Evolutionary conservation across 2,329 filamentous ascomycete species (phyloP).

Genomic region (Colletotrichum phormii): DNA sequence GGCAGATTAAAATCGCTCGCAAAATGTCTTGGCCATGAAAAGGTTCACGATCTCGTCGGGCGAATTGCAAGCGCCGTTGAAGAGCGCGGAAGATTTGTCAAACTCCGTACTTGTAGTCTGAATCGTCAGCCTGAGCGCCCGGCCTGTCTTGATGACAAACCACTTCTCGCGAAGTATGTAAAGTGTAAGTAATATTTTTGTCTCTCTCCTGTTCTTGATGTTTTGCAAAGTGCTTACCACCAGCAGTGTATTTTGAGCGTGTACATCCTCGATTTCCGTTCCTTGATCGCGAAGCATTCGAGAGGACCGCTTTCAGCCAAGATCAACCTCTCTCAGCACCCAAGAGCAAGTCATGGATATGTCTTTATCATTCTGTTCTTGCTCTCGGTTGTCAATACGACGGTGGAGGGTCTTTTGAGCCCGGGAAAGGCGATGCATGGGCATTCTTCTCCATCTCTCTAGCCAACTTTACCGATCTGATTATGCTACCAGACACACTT

Average conservation of each 20-base stretch:
- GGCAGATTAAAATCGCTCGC: slow-evolving; percentile 45
- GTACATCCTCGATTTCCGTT: slow-evolving; percentile 52
- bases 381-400: slow-evolving; percentile 49
- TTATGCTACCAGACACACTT: slow-evolving; percentile 46
- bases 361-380: slow-evolving; percentile 47
- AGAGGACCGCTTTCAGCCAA: slow-evolving; percentile 19
- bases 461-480: slow-evolving; percentile 47
- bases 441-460: slow-evolving; percentile 39
- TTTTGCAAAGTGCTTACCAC: not conserved
- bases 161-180: slow-evolving; percentile 25
- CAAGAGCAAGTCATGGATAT: slow-evolving; percentile 43
- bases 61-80: slow-evolving; percentile 43
- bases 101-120: not conserved
- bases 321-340: not conserved
- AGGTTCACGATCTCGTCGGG: slow-evolving; percentile 42
- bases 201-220: not conserved
- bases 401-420: slow-evolving; percentile 38
- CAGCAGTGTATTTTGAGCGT: slow-evolving; percentile 49
- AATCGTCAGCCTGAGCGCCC: slow-evolving; percentile 1
- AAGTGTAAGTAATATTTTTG: not conserved
- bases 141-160: slow-evolving; percentile 17
- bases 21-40: slow-evolving; percentile 43
- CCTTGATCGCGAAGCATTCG: slow-evolving; percentile 41
- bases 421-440: slow-evolving; percentile 38
- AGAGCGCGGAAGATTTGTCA: slow-evolving; percentile 18